phyloP scores from a whole-genome alignment of 2,329 filamentous ascomycete genomes.

The Fusarium chlamydosporum region DNA sequence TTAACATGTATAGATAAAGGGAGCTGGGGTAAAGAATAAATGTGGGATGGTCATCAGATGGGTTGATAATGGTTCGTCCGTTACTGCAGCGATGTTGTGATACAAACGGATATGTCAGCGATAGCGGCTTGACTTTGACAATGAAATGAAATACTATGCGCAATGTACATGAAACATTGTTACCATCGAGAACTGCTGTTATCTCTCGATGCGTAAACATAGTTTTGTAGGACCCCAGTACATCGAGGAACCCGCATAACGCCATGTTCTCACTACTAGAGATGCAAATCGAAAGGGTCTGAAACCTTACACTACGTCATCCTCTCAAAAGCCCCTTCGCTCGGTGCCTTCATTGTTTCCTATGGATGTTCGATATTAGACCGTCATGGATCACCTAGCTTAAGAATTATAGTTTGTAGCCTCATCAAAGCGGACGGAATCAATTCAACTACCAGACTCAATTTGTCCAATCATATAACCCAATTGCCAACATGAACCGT shows the following conservation, averaged over 20 bases:
- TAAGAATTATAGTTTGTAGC: background rate
- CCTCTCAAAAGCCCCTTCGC: background rate
- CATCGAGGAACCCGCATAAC: slow-evolving; percentile 1
- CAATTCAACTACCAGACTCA: slow-evolving; percentile 7
- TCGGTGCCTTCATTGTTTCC: background rate
- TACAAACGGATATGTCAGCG: slow-evolving; percentile 22
- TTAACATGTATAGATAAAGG: slow-evolving; percentile 19
- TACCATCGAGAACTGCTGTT: background rate
- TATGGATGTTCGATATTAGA: background rate
- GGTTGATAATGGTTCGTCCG: slow-evolving; percentile 26
- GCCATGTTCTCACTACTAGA: slow-evolving; percentile 12
- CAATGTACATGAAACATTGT: background rate
- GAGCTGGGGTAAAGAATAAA: slow-evolving; percentile 13
- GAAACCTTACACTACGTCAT: slow-evolving; percentile 40
- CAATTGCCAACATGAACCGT: slow-evolving; percentile 42
- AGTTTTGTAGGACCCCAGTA: background rate
- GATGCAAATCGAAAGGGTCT: slow-evolving; percentile 17
- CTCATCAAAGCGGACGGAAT: slow-evolving; percentile 15
- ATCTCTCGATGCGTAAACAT: background rate
- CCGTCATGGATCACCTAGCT: slow-evolving; percentile 25
- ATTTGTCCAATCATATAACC: slow-evolving; percentile 41
- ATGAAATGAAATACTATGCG: background rate
- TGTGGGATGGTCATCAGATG: slow-evolving; percentile 9
- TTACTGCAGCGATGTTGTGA: slow-evolving; percentile 21
- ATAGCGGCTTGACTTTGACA: background rate